Percentiles rank a stretch among this genome's conserved stretches.
Evolutionary conservation across 345 rosid genomes (phyloP).

Genomic region (Sisymbrium irio): DNA sequence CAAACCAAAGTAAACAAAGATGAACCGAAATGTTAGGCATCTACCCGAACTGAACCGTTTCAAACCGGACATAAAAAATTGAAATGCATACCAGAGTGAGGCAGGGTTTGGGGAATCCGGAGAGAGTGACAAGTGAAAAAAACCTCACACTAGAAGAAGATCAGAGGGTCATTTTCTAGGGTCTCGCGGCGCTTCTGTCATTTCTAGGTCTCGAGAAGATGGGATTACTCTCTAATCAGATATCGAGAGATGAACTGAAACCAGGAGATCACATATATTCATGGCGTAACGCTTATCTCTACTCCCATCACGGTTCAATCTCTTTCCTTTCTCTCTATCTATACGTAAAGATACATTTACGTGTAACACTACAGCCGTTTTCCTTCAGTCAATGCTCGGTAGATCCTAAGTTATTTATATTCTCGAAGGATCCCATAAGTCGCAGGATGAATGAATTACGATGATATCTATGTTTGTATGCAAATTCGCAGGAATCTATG

Average conservation of each 20-base stretch:
- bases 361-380: neutral
- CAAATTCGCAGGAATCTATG: slow-evolving; percentile 50
- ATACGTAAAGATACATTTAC: neutral
- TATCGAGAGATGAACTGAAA: slow-evolving; percentile 48
- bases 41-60: neutral
- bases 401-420: too few relatives aligned
- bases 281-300: slow-evolving; percentile 63
- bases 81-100: neutral
- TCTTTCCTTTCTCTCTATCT: neutral
- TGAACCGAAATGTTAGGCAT: neutral
- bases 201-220: slow-evolving; percentile 25
- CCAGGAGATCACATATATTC: slow-evolving; percentile 85
- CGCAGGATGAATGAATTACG: neutral
- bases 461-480: neutral
- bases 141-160: neutral
- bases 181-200: neutral
- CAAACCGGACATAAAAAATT: neutral
- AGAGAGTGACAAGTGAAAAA: neutral
- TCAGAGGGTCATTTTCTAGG: neutral
- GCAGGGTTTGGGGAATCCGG: neutral
- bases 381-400: neutral
- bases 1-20: neutral
- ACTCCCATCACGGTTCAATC: slow-evolving; percentile 70
- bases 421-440: too few relatives aligned
- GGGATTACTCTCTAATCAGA: slow-evolving; percentile 61